A percentile compares a stretch with the other conserved stretches of the same genome.
These are phyloP conservation scores for Coemansia erecta DNA, from an alignment of 192 early-diverging fungal genomes.

Conservation along the genomic window DNA sequence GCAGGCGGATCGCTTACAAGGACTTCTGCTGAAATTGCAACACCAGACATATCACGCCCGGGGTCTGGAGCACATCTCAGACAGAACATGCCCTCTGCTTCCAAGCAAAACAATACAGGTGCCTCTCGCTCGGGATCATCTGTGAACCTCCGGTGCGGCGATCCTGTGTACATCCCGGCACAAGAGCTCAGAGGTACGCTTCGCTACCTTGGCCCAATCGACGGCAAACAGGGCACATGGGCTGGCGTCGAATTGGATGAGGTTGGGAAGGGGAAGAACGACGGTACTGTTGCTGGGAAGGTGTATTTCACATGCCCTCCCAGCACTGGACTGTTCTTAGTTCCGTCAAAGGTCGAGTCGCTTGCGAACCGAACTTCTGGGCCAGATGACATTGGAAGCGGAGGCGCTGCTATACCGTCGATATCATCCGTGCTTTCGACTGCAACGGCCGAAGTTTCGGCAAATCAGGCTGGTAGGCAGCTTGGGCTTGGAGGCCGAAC, in stretches of 20 bases:
- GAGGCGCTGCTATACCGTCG: not conserved
- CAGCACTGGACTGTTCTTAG: slow-evolving; percentile 69
- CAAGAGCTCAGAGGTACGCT: slow-evolving; percentile 63
- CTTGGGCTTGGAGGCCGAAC: not conserved
- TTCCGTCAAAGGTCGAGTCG: slow-evolving; percentile 58
- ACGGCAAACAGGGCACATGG: slow-evolving; percentile 75
- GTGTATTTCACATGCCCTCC: slow-evolving; percentile 70
- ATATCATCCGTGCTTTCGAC: slow-evolving; percentile 5
- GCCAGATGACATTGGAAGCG: not conserved
- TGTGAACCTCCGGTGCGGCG: slow-evolving; percentile 40
- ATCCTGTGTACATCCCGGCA: slow-evolving; percentile 63
- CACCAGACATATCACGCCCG: not conserved
- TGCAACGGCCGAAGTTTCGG: not conserved
- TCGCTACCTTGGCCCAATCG: slow-evolving; percentile 68
- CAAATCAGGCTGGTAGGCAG: not conserved
- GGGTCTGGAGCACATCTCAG: slow-evolving; percentile 5
- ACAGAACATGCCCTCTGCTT: not conserved
- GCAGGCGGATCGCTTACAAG: not conserved
- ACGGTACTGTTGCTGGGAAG: slow-evolving; percentile 67
- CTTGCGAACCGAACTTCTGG: not conserved
- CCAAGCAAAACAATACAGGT: slow-evolving; percentile 7
- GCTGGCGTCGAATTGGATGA: slow-evolving; percentile 78
- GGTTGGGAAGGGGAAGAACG: slow-evolving; percentile 72
- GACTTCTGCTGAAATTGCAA: not conserved
- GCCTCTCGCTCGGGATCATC: not conserved